phyloP scores from a whole-genome alignment of 2,329 filamentous ascomycete species.

The Lasiodiplodia theobromae region DNA sequence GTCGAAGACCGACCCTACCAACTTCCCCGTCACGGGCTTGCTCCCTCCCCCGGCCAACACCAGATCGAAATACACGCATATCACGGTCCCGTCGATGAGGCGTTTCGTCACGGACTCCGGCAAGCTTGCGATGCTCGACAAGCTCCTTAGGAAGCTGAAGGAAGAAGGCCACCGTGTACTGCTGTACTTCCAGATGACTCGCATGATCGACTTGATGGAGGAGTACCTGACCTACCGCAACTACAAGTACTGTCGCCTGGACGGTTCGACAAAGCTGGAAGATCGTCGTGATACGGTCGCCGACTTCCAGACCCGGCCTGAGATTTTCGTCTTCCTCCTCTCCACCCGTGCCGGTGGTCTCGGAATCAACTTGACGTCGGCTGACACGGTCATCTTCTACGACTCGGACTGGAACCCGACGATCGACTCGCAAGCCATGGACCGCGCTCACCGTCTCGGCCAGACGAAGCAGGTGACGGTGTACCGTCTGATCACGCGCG shows the following conservation, averaged over 20 bases:
- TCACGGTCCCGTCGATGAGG: slow-evolving; percentile 93
- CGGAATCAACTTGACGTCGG: slow-evolving; percentile 95
- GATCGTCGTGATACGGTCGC: slow-evolving; percentile 95
- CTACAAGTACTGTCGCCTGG: slow-evolving; percentile 97
- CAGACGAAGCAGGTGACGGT: slow-evolving; percentile 96
- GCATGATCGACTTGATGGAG: slow-evolving; percentile 99
- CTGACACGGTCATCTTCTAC: slow-evolving; percentile 99
- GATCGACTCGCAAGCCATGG: slow-evolving; percentile 98
- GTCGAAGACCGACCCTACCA: slow-evolving; percentile 70
- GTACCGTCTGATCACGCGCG: slow-evolving; percentile 94
- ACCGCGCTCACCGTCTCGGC: slow-evolving; percentile 95
- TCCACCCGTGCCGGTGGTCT: slow-evolving; percentile 96
- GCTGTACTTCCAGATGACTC: slow-evolving; percentile 99
- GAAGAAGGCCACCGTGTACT: slow-evolving; percentile 90
- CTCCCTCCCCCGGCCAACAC: slow-evolving; percentile 81
- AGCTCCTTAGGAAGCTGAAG: slow-evolving; percentile 87
- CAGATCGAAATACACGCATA: slow-evolving; percentile 86
- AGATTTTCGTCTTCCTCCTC: slow-evolving; percentile 96
- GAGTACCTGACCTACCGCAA: slow-evolving; percentile 98
- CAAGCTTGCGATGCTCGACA: slow-evolving; percentile 90
- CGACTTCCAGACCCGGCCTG: slow-evolving; percentile 92
- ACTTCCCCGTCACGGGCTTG: slow-evolving; percentile 69
- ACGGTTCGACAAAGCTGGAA: slow-evolving; percentile 96
- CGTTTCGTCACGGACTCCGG: slow-evolving; percentile 98
- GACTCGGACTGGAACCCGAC: slow-evolving; percentile 99